Evolutionary conservation across 495 filamentous ascomycete genomes (phyloP).

Genomic region (Hypoxylon subgilvum): DNA sequence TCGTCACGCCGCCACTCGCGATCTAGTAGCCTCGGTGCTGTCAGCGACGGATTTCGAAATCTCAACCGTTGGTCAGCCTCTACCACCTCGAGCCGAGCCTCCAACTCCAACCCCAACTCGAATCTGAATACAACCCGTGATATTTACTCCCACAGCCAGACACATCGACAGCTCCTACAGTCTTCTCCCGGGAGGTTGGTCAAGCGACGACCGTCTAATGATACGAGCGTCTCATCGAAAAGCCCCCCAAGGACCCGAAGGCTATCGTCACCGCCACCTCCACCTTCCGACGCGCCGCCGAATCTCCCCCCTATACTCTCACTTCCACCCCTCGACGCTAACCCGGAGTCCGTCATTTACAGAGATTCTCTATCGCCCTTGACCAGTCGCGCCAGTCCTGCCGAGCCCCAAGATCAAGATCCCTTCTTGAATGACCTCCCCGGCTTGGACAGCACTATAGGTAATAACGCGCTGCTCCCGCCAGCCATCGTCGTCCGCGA

Average conservation of each 20-base stretch:
- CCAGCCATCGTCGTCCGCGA: slow-evolving; percentile 34
- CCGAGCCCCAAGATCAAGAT: slow-evolving; percentile 28
- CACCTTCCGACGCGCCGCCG: slow-evolving; percentile 43
- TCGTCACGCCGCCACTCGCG: slow-evolving; percentile 45
- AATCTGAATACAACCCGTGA: too few relatives aligned
- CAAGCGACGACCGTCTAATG: slow-evolving; percentile 29
- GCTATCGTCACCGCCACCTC: slow-evolving; percentile 38
- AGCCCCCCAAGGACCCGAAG: slow-evolving; percentile 28
- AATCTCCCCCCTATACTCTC: slow-evolving; percentile 39
- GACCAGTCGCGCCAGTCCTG: slow-evolving; percentile 27
- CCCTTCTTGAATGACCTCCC: slow-evolving; percentile 29
- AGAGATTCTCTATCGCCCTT: slow-evolving; percentile 11
- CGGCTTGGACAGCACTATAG: slow-evolving; percentile 14
- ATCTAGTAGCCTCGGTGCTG: slow-evolving; percentile 50
- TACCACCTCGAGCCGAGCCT: slow-evolving; percentile 70
- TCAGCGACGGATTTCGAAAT: slow-evolving; percentile 71
- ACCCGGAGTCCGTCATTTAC: slow-evolving; percentile 30
- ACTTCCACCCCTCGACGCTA: slow-evolving; percentile 34
- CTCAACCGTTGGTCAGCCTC: slow-evolving; percentile 86
- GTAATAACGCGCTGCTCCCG: slow-evolving; percentile 29
- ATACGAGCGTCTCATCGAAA: slow-evolving; percentile 29
- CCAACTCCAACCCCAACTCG: slow-evolving; percentile 52
- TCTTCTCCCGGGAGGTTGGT: slow-evolving; percentile 33
- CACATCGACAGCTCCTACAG: slow-evolving; percentile 29
- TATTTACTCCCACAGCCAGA: too few relatives aligned